phyloP scores from a whole-genome alignment of 306 rosid genomes.

The Hippophae gyantsensis region DNA sequence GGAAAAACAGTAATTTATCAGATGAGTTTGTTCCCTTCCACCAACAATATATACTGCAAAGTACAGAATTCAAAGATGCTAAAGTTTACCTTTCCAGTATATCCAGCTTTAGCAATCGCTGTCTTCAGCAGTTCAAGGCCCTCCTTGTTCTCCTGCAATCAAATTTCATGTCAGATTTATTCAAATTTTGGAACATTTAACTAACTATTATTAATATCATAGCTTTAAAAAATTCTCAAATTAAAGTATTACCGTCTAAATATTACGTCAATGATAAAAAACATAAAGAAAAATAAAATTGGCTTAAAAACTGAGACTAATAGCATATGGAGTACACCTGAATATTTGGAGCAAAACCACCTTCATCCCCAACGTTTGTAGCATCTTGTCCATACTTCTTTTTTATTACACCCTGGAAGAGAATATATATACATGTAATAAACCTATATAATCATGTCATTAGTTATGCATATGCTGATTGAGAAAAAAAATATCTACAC shows the following conservation, averaged over 20 bases:
- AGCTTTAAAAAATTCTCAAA: background rate
- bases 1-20: background rate
- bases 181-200: background rate
- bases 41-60: background rate
- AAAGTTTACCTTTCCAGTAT: slow-evolving; percentile 53
- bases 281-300: background rate
- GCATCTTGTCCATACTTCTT: slow-evolving; percentile 90
- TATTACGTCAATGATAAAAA: too few species aligned
- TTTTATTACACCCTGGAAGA: slow-evolving; percentile 59
- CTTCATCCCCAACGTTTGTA: slow-evolving; percentile 76
- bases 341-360: slow-evolving; percentile 81
- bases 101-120: slow-evolving; percentile 77
- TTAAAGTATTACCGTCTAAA: background rate
- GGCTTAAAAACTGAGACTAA: background rate
- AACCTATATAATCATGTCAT: background rate
- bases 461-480: background rate
- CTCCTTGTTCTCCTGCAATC: slow-evolving; percentile 66
- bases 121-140: slow-evolving; percentile 71
- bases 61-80: background rate
- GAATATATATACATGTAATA: slow-evolving; percentile 3
- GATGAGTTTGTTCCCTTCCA: background rate
- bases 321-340: slow-evolving; percentile 30
- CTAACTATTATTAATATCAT: background rate
- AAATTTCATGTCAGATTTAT: background rate
- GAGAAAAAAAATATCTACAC: background rate